phyloP scores from a whole-genome alignment of 148 eudicot genomes.

The Arctostaphylos glauca region DNA sequence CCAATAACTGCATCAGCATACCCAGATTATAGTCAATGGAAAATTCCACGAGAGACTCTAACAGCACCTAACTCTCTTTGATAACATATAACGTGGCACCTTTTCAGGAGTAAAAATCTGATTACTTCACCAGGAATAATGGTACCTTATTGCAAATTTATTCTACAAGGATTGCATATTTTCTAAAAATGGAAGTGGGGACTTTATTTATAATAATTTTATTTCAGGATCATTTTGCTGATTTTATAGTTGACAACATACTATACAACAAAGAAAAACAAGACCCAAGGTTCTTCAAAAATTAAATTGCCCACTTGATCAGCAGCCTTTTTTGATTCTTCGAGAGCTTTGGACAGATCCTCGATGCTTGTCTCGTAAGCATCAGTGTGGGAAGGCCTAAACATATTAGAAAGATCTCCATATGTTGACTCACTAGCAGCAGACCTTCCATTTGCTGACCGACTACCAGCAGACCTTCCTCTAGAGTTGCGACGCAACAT shows the following conservation, averaged over 20 bases:
- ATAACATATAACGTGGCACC: neutral
- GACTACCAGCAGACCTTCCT: constrained; percentile 68
- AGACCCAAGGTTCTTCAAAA: neutral
- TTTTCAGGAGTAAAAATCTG: neutral
- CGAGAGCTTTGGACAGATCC: constrained; percentile 73
- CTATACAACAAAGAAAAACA: neutral
- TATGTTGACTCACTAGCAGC: constrained; percentile 50
- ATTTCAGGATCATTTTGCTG: neutral
- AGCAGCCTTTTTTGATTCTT: constrained; percentile 72
- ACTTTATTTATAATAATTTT: neutral
- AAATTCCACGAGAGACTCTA: neutral
- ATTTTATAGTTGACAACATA: neutral
- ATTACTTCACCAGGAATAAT: neutral
- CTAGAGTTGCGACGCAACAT: constrained; percentile 94
- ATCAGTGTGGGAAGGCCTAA: constrained; percentile 50
- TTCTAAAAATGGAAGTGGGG: neutral
- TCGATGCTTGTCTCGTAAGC: constrained; percentile 65
- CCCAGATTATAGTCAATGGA: constrained; percentile 8
- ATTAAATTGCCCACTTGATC: constrained; percentile 47
- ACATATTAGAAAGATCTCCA: constrained; percentile 57
- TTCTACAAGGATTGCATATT: neutral
- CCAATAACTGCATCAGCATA: constrained; percentile 51
- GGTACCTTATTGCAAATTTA: neutral
- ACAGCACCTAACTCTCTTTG: constrained; percentile 9
- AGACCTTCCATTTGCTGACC: constrained; percentile 63